Conservation (phyloP, 2,329 filamentous ascomycete species). For the Akanthomyces dipterigenus region DNA sequence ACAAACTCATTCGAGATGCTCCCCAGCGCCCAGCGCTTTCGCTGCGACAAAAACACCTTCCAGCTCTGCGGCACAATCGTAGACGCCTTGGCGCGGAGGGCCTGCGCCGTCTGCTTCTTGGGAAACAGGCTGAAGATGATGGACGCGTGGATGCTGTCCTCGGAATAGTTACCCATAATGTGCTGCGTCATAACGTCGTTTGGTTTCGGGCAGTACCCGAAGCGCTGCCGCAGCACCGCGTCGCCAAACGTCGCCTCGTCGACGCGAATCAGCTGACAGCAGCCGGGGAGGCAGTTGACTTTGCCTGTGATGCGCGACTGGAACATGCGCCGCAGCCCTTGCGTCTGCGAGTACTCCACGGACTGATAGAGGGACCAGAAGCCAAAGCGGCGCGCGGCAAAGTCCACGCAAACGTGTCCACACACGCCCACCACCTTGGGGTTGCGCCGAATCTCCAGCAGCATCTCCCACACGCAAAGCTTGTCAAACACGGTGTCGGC, state of each 20-base stretch:
- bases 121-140: conserved; percentile 41
- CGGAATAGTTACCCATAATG: conserved; percentile 42
- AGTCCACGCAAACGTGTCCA: conserved; percentile 42
- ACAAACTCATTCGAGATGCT: conserved; percentile 43
- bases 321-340: conserved; percentile 41
- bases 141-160: conserved; percentile 43
- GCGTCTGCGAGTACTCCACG: conserved; percentile 41
- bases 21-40: conserved; percentile 42
- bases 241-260: conserved; percentile 43
- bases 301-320: conserved; percentile 43
- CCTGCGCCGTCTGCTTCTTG: conserved; percentile 37
- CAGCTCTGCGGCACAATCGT: conserved; percentile 39
- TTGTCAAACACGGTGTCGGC: conserved; percentile 41
- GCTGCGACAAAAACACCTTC: conserved; percentile 42
- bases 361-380: conserved; percentile 41
- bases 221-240: conserved; percentile 36
- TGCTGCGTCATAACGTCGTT: conserved; percentile 42
- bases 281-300: conserved; percentile 42
- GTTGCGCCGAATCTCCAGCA: conserved; percentile 35
- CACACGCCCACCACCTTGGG: conserved; percentile 40
- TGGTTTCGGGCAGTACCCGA: conserved; percentile 42
- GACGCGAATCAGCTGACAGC: conserved; percentile 43
- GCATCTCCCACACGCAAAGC: conserved; percentile 37
- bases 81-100: conserved; percentile 38
- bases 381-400: conserved; percentile 33